Percentiles rank a stretch among this genome's conserved stretches.
These are phyloP conservation scores for Lavandula angustifolia DNA, from an alignment of 257 asterid species.

Conservation along the genomic window DNA sequence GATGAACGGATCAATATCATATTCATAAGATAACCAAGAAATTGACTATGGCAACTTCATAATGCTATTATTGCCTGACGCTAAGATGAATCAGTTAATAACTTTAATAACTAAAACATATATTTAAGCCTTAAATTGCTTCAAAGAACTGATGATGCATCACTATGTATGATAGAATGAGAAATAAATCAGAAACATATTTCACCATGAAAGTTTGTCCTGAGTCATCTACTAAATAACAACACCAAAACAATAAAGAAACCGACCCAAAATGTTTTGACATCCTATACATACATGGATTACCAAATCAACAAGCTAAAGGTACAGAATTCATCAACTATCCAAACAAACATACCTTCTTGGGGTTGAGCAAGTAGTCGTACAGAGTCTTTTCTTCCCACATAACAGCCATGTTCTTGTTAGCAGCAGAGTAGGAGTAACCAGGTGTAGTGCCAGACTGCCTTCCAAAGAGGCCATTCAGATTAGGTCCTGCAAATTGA, in stretches of 20 bases:
- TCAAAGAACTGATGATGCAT: not conserved
- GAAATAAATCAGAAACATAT: too few species aligned
- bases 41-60: not conserved
- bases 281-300: not conserved
- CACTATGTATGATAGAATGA: not conserved
- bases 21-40: not conserved
- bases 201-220: too few species aligned
- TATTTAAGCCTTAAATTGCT: not conserved
- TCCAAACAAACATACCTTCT: not conserved
- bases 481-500: not conserved
- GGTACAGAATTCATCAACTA: not conserved
- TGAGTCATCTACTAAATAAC: too few species aligned
- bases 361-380: too few species aligned
- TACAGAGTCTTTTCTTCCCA: constrained; percentile 37
- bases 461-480: too few species aligned
- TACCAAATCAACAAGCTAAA: not conserved
- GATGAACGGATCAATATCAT: not conserved
- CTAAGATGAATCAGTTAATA: constrained; percentile 5
- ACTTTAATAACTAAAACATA: too few species aligned
- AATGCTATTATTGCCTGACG: not conserved
- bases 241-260: not conserved
- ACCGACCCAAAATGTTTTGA: not conserved
- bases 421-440: constrained; percentile 79
- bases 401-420: constrained; percentile 75
- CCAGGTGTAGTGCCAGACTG: constrained; percentile 38